Conservation (phyloP, 805 yeast species). For the Metschnikowia gruessii region DNA sequence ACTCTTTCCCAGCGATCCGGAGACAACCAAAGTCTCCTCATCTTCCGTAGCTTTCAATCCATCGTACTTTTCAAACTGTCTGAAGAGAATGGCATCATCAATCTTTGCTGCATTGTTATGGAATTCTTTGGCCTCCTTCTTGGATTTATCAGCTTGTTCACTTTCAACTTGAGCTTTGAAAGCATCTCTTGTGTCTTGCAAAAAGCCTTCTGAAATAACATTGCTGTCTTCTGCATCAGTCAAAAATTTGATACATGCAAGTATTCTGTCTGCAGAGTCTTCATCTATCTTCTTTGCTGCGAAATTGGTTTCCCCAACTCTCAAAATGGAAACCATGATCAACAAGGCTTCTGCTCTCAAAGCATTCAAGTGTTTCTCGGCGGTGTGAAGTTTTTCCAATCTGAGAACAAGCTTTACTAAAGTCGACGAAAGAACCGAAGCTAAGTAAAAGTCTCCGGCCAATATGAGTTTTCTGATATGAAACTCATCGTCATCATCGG, state of each 20-base stretch:
- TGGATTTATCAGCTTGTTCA: slow-evolving; percentile 57
- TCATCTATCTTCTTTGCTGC: slow-evolving; percentile 83
- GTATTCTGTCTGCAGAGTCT: slow-evolving; percentile 92
- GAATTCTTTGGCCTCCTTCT: slow-evolving; percentile 52
- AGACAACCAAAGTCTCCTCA: slow-evolving; percentile 56
- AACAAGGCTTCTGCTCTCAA: slow-evolving; percentile 92
- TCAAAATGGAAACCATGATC: slow-evolving; percentile 84
- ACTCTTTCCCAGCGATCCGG: slow-evolving; percentile 47
- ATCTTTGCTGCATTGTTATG: slow-evolving; percentile 68
- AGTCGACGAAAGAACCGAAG: slow-evolving; percentile 83
- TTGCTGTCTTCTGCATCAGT: slow-evolving; percentile 58
- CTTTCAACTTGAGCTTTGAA: slow-evolving; percentile 66
- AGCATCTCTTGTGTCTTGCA: slow-evolving; percentile 85
- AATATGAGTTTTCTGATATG: slow-evolving; percentile 79
- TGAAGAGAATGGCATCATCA: slow-evolving; percentile 74
- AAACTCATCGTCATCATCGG: slow-evolving; percentile 49
- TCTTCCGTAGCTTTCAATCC: slow-evolving; percentile 30
- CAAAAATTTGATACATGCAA: slow-evolving; percentile 80
- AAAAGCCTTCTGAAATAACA: slow-evolving; percentile 63
- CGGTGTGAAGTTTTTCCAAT: slow-evolving; percentile 54
- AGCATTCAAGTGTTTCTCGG: slow-evolving; percentile 66
- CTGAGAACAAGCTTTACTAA: slow-evolving; percentile 84
- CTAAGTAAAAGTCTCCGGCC: slow-evolving; percentile 87
- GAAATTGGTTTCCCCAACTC: slow-evolving; percentile 75
- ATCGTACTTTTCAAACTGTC: slow-evolving; percentile 62